phyloP scores from a whole-genome alignment of 179 eudicot species.

The Sideroxylon spinosum region DNA sequence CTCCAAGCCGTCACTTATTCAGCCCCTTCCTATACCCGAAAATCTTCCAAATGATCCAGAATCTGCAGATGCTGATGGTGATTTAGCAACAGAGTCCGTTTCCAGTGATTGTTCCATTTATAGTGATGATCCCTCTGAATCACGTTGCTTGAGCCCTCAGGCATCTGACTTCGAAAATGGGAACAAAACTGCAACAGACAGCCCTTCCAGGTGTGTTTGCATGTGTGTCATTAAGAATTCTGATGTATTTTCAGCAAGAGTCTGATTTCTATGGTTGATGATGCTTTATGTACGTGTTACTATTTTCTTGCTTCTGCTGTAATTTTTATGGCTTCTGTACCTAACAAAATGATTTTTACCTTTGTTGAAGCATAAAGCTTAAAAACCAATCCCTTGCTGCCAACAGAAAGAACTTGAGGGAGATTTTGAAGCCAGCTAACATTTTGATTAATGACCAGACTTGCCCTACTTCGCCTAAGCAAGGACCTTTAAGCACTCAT shows the following conservation, averaged over 20 bases:
- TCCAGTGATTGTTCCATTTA: conserved; percentile 53
- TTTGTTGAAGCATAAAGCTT: conserved; percentile 30
- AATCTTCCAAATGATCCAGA: conserved; percentile 44
- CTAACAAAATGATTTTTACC: conserved; percentile 4
- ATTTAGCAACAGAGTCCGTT: conserved; percentile 53
- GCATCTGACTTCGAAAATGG: conserved; percentile 58
- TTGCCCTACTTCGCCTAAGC: conserved; percentile 34
- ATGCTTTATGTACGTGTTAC: neutral
- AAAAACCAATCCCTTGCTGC: conserved; percentile 32
- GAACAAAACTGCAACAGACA: conserved; percentile 37
- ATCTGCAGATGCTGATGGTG: conserved; percentile 45
- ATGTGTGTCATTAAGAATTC: neutral
- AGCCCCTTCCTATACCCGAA: conserved; percentile 52
- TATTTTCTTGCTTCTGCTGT: neutral
- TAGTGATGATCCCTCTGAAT: conserved; percentile 57
- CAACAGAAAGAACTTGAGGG: conserved; percentile 30
- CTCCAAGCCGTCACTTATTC: conserved; percentile 43
- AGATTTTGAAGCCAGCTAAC: conserved; percentile 33
- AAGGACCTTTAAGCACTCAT: conserved; percentile 45
- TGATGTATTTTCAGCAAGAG: neutral
- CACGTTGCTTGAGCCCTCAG: conserved; percentile 47
- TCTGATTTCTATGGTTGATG: neutral
- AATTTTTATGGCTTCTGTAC: neutral
- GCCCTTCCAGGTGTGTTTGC: conserved; percentile 54
- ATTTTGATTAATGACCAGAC: conserved; percentile 32